Evolutionary conservation across 805 yeast species (phyloP).

Genomic region (Lachancea sp.): DNA sequence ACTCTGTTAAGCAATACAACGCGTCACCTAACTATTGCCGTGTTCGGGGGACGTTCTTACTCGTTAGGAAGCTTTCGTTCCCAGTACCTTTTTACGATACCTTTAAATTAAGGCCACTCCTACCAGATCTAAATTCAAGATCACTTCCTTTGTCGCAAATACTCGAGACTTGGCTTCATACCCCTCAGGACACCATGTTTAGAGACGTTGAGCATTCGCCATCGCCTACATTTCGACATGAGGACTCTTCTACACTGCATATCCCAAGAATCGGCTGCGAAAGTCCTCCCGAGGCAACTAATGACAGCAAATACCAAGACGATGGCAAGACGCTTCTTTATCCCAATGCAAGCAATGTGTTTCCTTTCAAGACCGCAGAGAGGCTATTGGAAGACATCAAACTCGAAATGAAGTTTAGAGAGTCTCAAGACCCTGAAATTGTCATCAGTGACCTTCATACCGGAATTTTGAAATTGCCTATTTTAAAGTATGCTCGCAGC

Average conservation of each 20-base stretch:
- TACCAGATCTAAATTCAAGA: not conserved
- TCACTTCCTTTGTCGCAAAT: not conserved
- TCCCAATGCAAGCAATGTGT: conserved; percentile 13
- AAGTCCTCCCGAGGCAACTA: not conserved
- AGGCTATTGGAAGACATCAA: conserved; percentile 60
- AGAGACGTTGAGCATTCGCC: not conserved
- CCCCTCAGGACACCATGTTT: not conserved
- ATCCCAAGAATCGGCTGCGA: not conserved
- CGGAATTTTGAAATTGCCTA: conserved; percentile 29
- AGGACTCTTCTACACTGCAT: not conserved
- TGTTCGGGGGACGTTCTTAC: too few species aligned
- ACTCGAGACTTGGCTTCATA: not conserved
- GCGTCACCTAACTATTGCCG: too few species aligned
- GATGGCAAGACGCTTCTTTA: conserved; percentile 27
- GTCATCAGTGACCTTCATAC: conserved; percentile 9
- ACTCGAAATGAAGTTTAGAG: conserved; percentile 35
- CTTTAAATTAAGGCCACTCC: not conserved
- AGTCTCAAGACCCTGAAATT: conserved; percentile 10
- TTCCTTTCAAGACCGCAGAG: conserved; percentile 56
- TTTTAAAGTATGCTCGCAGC: conserved; percentile 31
- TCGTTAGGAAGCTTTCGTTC: too few species aligned
- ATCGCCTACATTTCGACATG: not conserved
- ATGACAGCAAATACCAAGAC: conserved; percentile 11
- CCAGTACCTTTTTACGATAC: not conserved
- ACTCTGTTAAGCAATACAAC: too few species aligned